Percentiles rank a stretch among this genome's conserved stretches.
Evolutionary conservation across 768 basidiomycete genomes (phyloP).

Genomic region (Phlebiopsis gigantea): DNA sequence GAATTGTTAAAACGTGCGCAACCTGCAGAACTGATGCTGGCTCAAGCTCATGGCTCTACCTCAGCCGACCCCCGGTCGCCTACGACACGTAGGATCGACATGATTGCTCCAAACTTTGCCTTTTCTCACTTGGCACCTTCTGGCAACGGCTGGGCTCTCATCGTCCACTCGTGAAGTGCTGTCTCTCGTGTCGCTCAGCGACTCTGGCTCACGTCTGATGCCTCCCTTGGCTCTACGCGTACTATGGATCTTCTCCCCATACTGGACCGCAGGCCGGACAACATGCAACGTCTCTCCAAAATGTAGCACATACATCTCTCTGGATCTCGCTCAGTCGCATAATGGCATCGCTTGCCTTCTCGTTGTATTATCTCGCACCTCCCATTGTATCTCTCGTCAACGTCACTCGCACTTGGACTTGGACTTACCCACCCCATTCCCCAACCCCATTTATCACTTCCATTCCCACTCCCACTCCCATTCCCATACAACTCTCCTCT

Average conservation of each 20-base stretch:
- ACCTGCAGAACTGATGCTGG: not conserved
- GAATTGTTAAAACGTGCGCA: conserved; percentile 4
- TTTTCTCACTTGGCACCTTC: not conserved
- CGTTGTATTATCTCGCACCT: not conserved
- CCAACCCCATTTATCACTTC: not conserved
- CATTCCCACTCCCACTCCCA: not conserved
- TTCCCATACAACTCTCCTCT: not conserved
- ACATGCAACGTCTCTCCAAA: not conserved
- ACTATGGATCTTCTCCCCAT: not conserved
- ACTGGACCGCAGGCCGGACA: not conserved
- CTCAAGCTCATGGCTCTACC: not conserved
- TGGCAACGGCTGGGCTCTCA: not conserved
- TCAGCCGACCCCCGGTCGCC: not conserved
- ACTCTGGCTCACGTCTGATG: not conserved
- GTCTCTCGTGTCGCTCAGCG: not conserved
- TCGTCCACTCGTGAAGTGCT: not conserved
- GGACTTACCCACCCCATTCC: not conserved
- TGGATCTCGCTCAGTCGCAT: not conserved
- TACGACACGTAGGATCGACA: not conserved
- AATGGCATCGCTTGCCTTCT: not conserved
- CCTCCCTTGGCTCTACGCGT: not conserved
- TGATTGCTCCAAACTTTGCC: not conserved
- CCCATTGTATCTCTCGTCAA: not conserved
- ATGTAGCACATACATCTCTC: not conserved
- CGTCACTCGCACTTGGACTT: too few species aligned